Percentiles rank a stretch among this genome's conserved stretches.
Evolutionary conservation across 73 alveolate genomes (phyloP).

Genomic region (Urostyla sp.): DNA sequence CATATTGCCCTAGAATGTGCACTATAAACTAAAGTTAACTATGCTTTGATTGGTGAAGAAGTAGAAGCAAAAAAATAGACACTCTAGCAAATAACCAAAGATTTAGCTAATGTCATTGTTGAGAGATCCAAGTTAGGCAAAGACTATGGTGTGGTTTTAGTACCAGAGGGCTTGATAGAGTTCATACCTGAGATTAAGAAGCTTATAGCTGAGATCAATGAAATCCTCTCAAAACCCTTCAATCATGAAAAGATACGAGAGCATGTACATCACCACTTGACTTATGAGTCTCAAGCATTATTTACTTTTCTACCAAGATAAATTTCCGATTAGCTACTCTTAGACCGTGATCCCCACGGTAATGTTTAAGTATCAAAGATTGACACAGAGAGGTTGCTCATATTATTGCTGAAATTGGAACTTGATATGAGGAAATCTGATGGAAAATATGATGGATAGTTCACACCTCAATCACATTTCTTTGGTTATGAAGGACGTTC

Average conservation of each 20-base stretch:
- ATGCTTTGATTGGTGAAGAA: conserved; percentile 95
- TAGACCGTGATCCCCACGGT: conserved; percentile 99
- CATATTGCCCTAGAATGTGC: conserved; percentile 98
- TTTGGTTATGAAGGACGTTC: conserved; percentile 99
- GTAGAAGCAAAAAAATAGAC: conserved; percentile 81
- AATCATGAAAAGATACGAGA: conserved; percentile 62
- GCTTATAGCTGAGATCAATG: conserved; percentile 84
- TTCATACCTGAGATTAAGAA: conserved; percentile 88
- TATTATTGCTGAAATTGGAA: conserved; percentile 88
- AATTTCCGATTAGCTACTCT: conserved; percentile 92
- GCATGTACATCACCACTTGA: conserved; percentile 62
- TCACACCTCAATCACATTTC: conserved; percentile 86
- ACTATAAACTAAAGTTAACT: conserved; percentile 86
- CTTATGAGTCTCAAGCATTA: conserved; percentile 68
- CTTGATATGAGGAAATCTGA: conserved; percentile 78
- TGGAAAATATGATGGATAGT: conserved; percentile 74
- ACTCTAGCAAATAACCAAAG: conserved; percentile 78
- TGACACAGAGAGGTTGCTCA: conserved; percentile 96
- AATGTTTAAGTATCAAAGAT: conserved; percentile 96
- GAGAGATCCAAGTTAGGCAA: conserved; percentile 72
- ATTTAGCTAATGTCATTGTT: conserved; percentile 82
- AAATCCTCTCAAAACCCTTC: conserved; percentile 69
- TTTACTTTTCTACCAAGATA: conserved; percentile 90
- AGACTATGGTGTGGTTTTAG: conserved; percentile 95
- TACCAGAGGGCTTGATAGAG: conserved; percentile 99